Base-by-base conservation (phyloP, 495 filamentous ascomycete species). In the Lindgomyces ingoldianus region DNA sequence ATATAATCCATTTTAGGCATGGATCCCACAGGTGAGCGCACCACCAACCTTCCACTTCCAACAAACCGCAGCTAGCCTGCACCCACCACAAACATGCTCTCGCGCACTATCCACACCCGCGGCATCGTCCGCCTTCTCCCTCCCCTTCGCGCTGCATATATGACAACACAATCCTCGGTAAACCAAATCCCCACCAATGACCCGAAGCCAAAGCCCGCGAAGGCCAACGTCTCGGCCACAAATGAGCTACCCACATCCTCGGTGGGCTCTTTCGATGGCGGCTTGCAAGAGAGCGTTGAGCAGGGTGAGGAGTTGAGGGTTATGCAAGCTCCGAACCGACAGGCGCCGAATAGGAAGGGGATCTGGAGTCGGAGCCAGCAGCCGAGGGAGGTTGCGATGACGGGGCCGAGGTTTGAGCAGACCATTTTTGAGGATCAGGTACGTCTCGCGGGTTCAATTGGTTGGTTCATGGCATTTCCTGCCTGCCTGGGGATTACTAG, bases 351-450 rank as follows among this genome's bases (percentile, higher is more conserved):
- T 80, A 86, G 91, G 36, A 77, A 80, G 45, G 82, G 75, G 22
- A 81, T 89, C 59, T 98, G 94, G 94, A 89, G 89, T 39, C 75
- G 84, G 66, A 92, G 83, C 78, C 94, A 98, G 83, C 83, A 84
- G 74, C 89, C 90, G 16, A 81, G 93, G 62, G 81, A 81, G 50
- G 73, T 83, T 75, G 94, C 89, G 18, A 98, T 98, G 94, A 81
- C 83, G 16, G 94, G 94, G 33, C 94, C 94, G 65, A 81, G 94
- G 65, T 98, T 98, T 71, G 94, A 98, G 81, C 93, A 97, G 84
- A 97, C 90, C 16, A 89, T 93, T 66, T 89, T 96, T 80, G 85
- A 88, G 71, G 79, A 85, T 70, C 94, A 96, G 87, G 92, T 96
- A 77, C 54, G 88, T 65, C 1, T 24, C 10, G 8, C 61, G 44